Evolutionary conservation across 441 rosid species (phyloP).

Genomic region (Adansonia madagascariensis): DNA sequence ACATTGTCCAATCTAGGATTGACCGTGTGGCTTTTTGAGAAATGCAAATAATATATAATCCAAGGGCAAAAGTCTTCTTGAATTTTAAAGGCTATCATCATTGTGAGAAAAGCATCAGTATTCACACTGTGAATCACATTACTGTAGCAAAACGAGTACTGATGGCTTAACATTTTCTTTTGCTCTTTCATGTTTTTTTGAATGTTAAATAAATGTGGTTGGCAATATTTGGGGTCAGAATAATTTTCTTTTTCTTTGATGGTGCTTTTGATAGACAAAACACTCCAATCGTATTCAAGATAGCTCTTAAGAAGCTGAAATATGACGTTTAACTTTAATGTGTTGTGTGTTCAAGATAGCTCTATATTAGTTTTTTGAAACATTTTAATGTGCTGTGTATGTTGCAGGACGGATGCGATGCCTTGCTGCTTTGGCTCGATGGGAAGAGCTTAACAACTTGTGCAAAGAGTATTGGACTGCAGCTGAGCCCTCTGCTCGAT

Average conservation of each 20-base stretch:
- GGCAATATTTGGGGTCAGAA: neutral
- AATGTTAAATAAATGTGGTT: too few relatives aligned
- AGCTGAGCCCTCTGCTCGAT: constrained; percentile 95
- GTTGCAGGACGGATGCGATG: constrained; percentile 93
- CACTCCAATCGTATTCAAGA: neutral
- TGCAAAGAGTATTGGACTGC: constrained; percentile 99
- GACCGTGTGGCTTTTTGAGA: too few relatives aligned
- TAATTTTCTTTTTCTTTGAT: neutral
- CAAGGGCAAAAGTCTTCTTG: neutral
- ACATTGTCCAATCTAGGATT: neutral
- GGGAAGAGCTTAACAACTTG: constrained; percentile 97
- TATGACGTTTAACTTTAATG: neutral
- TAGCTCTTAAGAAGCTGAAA: neutral
- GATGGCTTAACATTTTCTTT: neutral
- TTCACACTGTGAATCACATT: neutral
- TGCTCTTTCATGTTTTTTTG: too few relatives aligned
- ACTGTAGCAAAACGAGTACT: neutral
- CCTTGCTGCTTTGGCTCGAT: constrained; percentile 98
- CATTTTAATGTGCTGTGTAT: constrained; percentile 28
- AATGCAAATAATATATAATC: neutral
- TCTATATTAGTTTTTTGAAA: constrained; percentile 19
- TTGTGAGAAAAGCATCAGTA: neutral
- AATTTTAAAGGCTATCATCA: neutral
- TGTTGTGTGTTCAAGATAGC: too few relatives aligned
- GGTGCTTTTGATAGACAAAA: neutral